Evolutionary conservation across 306 rosid genomes (phyloP), one percentile per base, ranked within the genome.

Genomic region (Prunus campanulata): DNA sequence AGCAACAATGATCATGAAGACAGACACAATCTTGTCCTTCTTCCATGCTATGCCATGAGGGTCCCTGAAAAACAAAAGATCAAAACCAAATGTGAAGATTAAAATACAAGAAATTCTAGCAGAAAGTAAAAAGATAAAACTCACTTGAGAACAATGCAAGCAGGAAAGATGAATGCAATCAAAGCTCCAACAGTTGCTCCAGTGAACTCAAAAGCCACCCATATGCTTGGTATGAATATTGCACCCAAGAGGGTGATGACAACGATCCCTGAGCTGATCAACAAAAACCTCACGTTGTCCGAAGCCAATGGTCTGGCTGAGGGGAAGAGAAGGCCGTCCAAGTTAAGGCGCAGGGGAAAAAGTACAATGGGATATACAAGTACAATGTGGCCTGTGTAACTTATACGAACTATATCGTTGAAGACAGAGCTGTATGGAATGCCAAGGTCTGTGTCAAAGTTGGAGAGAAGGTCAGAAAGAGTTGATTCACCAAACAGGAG

Each of bases 191-290:
- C 80, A 29, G 85, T 86, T 35, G 85, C 83, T 74, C 90, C 90
- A 29, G 80, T 78, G 74, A 86, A 83, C 63, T 86, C 82, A 60
- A 86, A 86, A 66, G 87, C 90, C 15, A 78, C 87, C 90, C 90
- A 86, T 16, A 81, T 86, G 76, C 76, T 83, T 27, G 87, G 87
- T 60, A 86, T 81, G 82, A 71, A 81, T 70, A 71, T 83, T 64
- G 90, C 87, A 48, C 84, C 90, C 78, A 81, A 52, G 85, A 83
- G 80, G 72, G 79, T 72, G 18, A 78, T 14, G 11, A 46, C 13
- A 61, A 78, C 57, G 63, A 86, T 78, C 42, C 76, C 86, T 1
- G 42, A 3, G 7, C 70, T 73, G 66, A 81, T 48, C 72, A 81
- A 29, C 1, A 35, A 71, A 70, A 84, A 84, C 52, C 87, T 81